A percentile compares a stretch with the other conserved stretches of the same genome.
Conservation (phyloP, 768 basidiomycete species). For the Lactarius evosmus region DNA sequence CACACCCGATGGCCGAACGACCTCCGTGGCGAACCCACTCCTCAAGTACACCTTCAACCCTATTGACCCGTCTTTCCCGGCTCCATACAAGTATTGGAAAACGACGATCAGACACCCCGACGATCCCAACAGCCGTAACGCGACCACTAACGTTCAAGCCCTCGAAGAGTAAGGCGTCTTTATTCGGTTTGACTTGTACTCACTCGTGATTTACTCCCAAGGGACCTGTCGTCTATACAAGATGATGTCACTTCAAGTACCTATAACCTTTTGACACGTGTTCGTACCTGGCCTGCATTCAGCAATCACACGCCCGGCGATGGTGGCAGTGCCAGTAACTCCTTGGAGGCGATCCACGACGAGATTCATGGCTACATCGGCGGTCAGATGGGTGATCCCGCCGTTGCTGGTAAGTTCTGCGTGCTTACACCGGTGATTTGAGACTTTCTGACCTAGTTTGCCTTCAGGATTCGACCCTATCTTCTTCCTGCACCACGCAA, state of each 20-base stretch:
- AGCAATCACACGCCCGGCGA: slow-evolving; percentile 44
- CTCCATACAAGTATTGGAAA: slow-evolving; percentile 10
- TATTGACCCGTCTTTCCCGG: slow-evolving; percentile 26
- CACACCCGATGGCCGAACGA: slow-evolving; percentile 34
- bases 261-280: slow-evolving; percentile 39
- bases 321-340: slow-evolving; percentile 42
- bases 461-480: slow-evolving; percentile 49
- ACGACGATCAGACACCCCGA: slow-evolving; percentile 22
- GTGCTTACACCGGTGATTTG: slow-evolving; percentile 37
- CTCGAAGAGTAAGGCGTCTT: slow-evolving; percentile 33
- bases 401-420: slow-evolving; percentile 39
- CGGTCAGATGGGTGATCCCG: slow-evolving; percentile 30
- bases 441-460: slow-evolving; percentile 30
- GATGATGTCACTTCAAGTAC: slow-evolving; percentile 11
- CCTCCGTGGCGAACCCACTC: slow-evolving; percentile 37
- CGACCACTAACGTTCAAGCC: slow-evolving; percentile 31
- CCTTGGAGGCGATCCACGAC: slow-evolving; percentile 51
- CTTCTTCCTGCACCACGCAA: slow-evolving; percentile 53
- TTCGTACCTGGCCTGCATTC: slow-evolving; percentile 44
- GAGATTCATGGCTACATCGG: slow-evolving; percentile 37
- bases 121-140: slow-evolving; percentile 1
- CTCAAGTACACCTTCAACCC: slow-evolving; percentile 38
- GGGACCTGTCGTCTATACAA: slow-evolving; percentile 20
- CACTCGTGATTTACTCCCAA: neutral
- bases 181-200: neutral